Conservation (phyloP, 192 early-diverging fungal genomes). For the Chytriomyces confervae region DNA sequence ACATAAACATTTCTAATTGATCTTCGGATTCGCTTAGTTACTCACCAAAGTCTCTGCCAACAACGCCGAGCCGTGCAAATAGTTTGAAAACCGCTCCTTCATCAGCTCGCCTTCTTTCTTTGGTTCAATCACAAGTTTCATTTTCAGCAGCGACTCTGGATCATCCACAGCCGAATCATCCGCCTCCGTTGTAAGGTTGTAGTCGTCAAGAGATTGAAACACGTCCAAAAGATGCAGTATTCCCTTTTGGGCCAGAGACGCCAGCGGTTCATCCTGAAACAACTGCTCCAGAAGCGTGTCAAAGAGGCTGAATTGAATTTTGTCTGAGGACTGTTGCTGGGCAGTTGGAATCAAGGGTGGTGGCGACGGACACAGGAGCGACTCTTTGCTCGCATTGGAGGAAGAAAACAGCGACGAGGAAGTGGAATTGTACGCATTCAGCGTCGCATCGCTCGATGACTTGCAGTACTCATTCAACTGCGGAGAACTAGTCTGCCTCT, state of each 20-base stretch:
- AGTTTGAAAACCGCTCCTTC: background rate
- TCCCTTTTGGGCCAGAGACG: background rate
- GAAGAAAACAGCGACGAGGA: background rate
- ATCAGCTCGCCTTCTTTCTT: background rate
- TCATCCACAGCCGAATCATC: background rate
- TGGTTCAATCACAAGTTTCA: background rate
- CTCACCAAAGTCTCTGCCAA: constrained; percentile 12
- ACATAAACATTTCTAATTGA: background rate
- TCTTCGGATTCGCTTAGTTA: background rate
- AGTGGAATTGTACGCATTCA: background rate
- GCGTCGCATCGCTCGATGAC: background rate
- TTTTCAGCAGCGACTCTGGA: background rate
- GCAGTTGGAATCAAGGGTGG: background rate
- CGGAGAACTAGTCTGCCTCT: no score
- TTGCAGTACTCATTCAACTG: background rate
- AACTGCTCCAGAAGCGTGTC: background rate
- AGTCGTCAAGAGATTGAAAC: background rate
- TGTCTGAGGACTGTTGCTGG: background rate
- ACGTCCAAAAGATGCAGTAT: background rate
- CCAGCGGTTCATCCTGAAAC: background rate
- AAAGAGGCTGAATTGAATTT: background rate
- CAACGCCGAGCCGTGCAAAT: background rate
- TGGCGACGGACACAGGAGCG: background rate
- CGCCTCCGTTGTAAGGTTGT: background rate
- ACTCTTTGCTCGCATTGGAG: background rate